Conservation (phyloP, 2,329 filamentous ascomycete genomes). For the Niveomyces coronatus region DNA sequence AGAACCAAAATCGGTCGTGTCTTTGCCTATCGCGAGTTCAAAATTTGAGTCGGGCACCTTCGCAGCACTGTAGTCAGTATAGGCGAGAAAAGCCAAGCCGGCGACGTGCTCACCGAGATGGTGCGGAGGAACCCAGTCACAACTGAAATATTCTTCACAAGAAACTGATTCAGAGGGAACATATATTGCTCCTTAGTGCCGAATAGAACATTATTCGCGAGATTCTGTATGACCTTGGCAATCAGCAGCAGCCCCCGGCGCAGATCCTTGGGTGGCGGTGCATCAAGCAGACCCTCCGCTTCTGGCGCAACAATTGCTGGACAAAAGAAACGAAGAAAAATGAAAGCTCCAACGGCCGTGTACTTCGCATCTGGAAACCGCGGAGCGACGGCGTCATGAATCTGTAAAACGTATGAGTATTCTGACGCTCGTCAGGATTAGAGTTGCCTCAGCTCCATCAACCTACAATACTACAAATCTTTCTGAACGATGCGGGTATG, state of each 20-base stretch:
- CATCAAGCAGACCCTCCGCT: conserved; percentile 52
- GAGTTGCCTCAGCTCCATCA: not conserved
- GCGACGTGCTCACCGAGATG: conserved; percentile 45
- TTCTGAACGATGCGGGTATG: conserved; percentile 54
- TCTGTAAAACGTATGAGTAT: conserved; percentile 27
- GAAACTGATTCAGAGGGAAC: conserved; percentile 59
- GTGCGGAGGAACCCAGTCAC: conserved; percentile 58
- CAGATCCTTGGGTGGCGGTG: conserved; percentile 56
- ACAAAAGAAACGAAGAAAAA: conserved; percentile 63
- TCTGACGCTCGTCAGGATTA: conserved; percentile 11
- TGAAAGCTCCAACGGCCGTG: conserved; percentile 60
- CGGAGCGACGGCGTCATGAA: conserved; percentile 51
- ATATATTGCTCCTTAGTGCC: conserved; percentile 64
- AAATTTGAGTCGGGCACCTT: conserved; percentile 38
- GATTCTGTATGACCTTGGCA: conserved; percentile 60
- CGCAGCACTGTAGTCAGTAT: conserved; percentile 1
- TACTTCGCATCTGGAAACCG: conserved; percentile 62
- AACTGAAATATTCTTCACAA: conserved; percentile 57
- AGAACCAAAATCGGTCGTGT: conserved; percentile 60
- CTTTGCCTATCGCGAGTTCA: conserved; percentile 29
- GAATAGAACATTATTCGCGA: conserved; percentile 63
- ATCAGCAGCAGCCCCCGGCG: conserved; percentile 57
- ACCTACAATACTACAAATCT: conserved; percentile 56
- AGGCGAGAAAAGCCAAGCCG: conserved; percentile 14
- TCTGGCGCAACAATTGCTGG: conserved; percentile 63